Conservation (phyloP, 306 rosid genomes). For the Vachellia collinsii region DNA sequence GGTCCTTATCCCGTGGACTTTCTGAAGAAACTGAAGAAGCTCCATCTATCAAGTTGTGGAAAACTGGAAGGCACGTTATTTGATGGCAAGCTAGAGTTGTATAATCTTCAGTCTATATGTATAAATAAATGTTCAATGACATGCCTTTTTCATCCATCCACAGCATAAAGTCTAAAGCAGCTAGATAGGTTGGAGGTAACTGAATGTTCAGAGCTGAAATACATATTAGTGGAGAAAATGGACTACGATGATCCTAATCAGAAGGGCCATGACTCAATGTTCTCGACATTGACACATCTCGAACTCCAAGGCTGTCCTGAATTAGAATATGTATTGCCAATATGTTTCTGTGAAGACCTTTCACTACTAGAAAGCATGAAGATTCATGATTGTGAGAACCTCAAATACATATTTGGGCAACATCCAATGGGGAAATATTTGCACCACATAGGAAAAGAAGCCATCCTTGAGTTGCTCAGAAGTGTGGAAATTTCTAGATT, state of each 20-base stretch:
- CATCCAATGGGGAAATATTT: not conserved
- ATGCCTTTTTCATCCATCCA: not conserved
- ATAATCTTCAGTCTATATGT: not conserved
- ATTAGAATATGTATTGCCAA: not conserved
- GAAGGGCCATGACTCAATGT: not conserved
- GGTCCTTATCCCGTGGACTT: not conserved
- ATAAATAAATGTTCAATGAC: not conserved
- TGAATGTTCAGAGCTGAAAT: not conserved
- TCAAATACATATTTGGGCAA: not conserved
- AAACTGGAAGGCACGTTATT: not conserved
- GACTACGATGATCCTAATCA: not conserved
- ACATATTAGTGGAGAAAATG: not conserved
- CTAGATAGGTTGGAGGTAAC: not conserved
- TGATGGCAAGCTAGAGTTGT: not conserved
- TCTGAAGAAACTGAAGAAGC: not conserved
- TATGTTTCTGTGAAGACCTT: not conserved
- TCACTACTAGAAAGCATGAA: not conserved
- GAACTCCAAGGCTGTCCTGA: rapidly evolving
- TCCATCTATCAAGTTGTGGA: rapidly evolving
- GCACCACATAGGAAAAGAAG: not conserved
- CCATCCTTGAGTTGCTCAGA: not conserved
- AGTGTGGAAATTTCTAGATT: not conserved
- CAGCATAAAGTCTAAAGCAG: conserved; percentile 13
- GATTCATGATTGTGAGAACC: not conserved
- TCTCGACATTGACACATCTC: not conserved